Evolutionary conservation across 1,284 basidiomycete genomes (phyloP), one percentile per base, ranked within the genome.

Genomic region (Boletus albobrunnescens): DNA sequence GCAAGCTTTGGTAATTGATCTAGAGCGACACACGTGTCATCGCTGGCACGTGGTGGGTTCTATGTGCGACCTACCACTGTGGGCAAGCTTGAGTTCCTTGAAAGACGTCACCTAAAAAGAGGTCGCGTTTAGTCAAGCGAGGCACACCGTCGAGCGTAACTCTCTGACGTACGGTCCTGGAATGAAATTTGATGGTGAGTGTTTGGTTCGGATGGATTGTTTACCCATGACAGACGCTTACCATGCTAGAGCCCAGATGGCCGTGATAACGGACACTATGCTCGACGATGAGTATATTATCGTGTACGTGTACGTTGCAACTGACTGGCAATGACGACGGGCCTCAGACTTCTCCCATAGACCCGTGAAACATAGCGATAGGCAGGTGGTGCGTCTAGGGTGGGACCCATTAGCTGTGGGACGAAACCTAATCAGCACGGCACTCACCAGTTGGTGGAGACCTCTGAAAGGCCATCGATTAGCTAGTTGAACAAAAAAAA

Each of bases 221-320:
- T 3, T 14, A 26, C 6, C 5, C 17, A 17, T 10, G 10, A 30
- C 6, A 35, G 10, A 32, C 19, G 71, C 81, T 58, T 56, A 87
- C 85, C 77, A 76, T 54, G 80, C 69, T 14, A 87, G 65, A 33
- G 76, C 60, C 79, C 82, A 87, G 23, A 85, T 52, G 14, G 73
- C 77, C 26, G 68, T 70, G 16, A 83, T 36, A 41, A 76, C 57
- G 11, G 71, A 68, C 44, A 72, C 81, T 82, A 12, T 6, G 19
- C 4, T 33, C 6, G 9, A 30, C 16, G 12, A 19, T 56, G 31
- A 50, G 45, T 19, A 41, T 16, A 16, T 30, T 9, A 14, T 27
- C 38, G 22, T 20, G 28, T 13, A 32, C 12, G 5, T 4, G 36
- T 17, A 42, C 4, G 11, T 67, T 72, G 55, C 50, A 12, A 73